Evolutionary conservation across 352 stramenopile genomes (phyloP).

Genomic region (Elongisporangium anandrum): DNA sequence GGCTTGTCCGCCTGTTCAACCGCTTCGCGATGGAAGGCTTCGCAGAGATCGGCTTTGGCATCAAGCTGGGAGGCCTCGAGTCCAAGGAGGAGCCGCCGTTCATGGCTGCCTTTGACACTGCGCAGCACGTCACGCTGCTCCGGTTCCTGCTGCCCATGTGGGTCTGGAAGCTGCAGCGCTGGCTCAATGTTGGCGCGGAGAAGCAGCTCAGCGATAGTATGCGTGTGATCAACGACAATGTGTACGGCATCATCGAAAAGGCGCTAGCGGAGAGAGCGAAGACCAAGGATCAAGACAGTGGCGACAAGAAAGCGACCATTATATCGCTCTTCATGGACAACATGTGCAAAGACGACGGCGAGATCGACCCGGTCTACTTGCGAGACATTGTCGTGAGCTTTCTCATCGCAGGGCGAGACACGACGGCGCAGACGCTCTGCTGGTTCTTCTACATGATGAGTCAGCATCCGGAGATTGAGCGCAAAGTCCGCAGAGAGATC

Average conservation of each 20-base stretch:
- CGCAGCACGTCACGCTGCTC: slow-evolving; percentile 5
- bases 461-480: slow-evolving; percentile 38
- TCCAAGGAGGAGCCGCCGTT: slow-evolving; percentile 18
- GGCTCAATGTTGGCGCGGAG: slow-evolving; percentile 16
- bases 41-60: slow-evolving; percentile 37
- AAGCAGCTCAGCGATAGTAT: slow-evolving; percentile 4
- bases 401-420: slow-evolving; percentile 39
- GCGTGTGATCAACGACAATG: slow-evolving; percentile 7
- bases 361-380: slow-evolving; percentile 21
- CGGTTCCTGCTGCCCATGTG: slow-evolving; percentile 16
- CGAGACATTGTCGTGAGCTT: slow-evolving; percentile 51
- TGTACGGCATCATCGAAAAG: slow-evolving; percentile 14
- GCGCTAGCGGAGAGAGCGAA: too few species aligned
- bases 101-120: slow-evolving; percentile 26
- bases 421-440: slow-evolving; percentile 30
- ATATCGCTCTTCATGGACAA: slow-evolving; percentile 25
- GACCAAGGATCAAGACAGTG: slow-evolving; percentile 1
- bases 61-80: slow-evolving; percentile 19
- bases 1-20: slow-evolving; percentile 30
- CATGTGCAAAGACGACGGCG: slow-evolving; percentile 2
- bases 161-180: slow-evolving; percentile 17
- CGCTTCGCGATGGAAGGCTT: slow-evolving; percentile 42
- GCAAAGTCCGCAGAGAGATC: slow-evolving; percentile 40
- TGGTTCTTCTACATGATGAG: slow-evolving; percentile 70
- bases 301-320: slow-evolving; percentile 15